Evolutionary conservation across 1,284 basidiomycete genomes (phyloP), one percentile per base, ranked within the genome.

Genomic region (Bjerkandera adusta): DNA sequence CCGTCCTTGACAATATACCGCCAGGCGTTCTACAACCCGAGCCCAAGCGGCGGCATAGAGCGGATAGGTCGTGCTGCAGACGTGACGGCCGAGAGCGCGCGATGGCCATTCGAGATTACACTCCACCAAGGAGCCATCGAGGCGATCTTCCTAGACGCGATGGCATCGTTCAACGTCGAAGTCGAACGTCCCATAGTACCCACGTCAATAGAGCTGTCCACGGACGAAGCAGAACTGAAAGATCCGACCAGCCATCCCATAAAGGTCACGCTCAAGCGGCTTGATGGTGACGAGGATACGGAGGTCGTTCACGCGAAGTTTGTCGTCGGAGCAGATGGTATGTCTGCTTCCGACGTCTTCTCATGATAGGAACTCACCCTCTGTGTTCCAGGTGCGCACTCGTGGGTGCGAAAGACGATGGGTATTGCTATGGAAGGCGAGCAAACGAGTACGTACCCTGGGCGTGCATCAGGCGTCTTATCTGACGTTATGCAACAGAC

Each of bases 71-170:
- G 81, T 15, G 72, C 76, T 4, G 67, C 80, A 11, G 79, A 83
- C 59, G 70, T 85, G 24, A 73, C 71, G 26, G 76, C 79, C 3
- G 68, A 76, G 7, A 72, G 73, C 5, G 79, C 82, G 2, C 73
- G 83, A 13, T 87, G 76, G 61, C 83, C 83, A 4, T 86, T 83
- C 52, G 81, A 83, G 67, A 66, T 79, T 5, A 87, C 85, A 0
- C 67, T 88, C n/a, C 81, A 87, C 53, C 77, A 90, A 68, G 86
- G 85, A 1, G 79, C 76, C 2, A 87, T 89, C 32, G 85, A 89
- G 61, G 65, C 69, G 0, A 77, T 88, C 21, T 84, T 90, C 58
- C 55, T 85, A 24, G 82, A 88, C 56, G 79, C 81, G 0, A 76
- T 87, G 73, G 66, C 52, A 7, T 48, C 57, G 10, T 62, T 72